These are phyloP conservation scores for Colletotrichum paranaense DNA, from an alignment of 2,329 filamentous ascomycete species.

Conservation along the genomic window DNA sequence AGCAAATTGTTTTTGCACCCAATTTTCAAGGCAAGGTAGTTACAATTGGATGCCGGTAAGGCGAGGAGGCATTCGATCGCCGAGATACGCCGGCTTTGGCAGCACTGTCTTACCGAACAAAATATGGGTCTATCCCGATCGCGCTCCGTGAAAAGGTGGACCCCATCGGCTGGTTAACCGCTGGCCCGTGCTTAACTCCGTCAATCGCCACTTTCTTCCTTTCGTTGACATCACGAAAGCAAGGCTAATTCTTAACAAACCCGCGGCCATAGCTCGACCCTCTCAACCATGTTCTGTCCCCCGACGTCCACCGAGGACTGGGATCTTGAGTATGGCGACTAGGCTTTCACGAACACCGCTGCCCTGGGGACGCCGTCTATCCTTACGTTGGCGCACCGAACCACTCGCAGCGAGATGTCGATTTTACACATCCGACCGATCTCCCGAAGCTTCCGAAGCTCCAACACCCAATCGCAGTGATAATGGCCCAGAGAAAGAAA, in stretches of 20 bases:
- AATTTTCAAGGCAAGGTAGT: no score
- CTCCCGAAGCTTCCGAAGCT: conserved; percentile 8
- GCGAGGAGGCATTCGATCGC: neutral
- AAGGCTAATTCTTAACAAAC: neutral
- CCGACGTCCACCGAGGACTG: conserved; percentile 1
- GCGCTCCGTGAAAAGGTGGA: neutral
- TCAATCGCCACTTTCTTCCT: conserved; percentile 27
- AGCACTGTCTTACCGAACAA: neutral
- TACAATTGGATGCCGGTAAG: no score
- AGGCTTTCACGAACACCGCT: neutral
- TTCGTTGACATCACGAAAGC: conserved; percentile 32
- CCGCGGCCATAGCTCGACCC: neutral
- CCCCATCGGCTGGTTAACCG: neutral
- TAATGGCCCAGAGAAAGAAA: conserved; percentile 5
- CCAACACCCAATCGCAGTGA: neutral
- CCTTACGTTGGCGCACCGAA: neutral
- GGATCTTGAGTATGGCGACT: conserved; percentile 27
- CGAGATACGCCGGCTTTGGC: neutral
- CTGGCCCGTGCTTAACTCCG: conserved; percentile 33
- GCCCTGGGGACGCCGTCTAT: conserved; percentile 8
- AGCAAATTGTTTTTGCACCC: no score
- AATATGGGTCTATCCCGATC: neutral
- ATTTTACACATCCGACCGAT: conserved; percentile 27
- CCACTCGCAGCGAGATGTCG: neutral
- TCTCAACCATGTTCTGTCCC: conserved; percentile 2